Base-by-base conservation (phyloP, 2,329 filamentous ascomycete species). In the Cladosporium sp. region DNA sequence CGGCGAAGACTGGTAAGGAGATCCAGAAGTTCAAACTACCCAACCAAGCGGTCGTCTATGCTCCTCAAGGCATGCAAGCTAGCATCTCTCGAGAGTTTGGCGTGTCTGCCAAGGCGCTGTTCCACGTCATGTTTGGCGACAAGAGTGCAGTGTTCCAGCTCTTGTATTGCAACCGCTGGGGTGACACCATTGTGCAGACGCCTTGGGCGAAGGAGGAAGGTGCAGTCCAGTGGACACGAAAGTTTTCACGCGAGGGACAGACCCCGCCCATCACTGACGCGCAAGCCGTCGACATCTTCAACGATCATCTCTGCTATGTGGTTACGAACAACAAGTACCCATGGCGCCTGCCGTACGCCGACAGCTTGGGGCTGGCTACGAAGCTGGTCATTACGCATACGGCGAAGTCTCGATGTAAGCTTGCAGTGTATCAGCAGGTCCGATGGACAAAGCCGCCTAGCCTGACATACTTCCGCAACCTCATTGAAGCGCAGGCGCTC, bases 111-210 rank as follows among this genome's bases (percentile, higher is more conserved):
- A 97, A 99, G 73, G 91, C 90, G 0, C 86, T 96, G 59, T 99
- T 97, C 73, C 93, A 97, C 70, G 90, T 97, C 15, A 82, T 99
- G 54, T 99, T 97, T 73, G 94, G 94, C 38, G 94, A 99, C 74
- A 96, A 93, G 76, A 96, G 90, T 71, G 90, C 92, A 36, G 87
- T 97, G 39, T 99, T 97, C 75, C 91, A 94, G 67, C 86, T 93
- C 68, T 80, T 97, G 30, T 93, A 97, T 71, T 88, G 90, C 70
- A 91, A 96, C 71, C 84, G 89, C 54, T 83, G 87, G 67, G 90
- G 89, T 14, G 84, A 87, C 72, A 75, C 87, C 62, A 92, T 97
- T 62, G 85, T 88, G 2, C 92, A 97, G 74, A 89, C 90, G 0
- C 90, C 93, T 0, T 99, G 94, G 94, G 79, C 81, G 17, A 80